phyloP scores from a whole-genome alignment of 2,329 filamentous ascomycete genomes.

The Fusarium lateritium region DNA sequence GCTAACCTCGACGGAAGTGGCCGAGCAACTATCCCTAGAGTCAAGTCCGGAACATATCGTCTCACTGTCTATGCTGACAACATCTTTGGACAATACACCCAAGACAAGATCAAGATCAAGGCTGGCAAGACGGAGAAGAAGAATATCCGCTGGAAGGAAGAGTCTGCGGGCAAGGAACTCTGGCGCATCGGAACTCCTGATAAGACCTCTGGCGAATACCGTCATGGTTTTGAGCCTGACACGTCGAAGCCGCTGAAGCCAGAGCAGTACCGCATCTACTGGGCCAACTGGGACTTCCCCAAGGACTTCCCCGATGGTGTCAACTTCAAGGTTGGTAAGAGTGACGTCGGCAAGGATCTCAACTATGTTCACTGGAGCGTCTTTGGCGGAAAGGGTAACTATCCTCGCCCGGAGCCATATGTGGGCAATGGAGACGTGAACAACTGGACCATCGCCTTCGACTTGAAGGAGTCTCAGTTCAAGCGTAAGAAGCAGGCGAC shows the following conservation, averaged over 20 bases:
- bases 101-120: conserved; percentile 64
- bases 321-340: conserved; percentile 69
- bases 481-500: conserved; percentile 63
- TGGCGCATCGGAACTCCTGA: conserved; percentile 76
- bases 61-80: conserved; percentile 74
- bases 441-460: conserved; percentile 72
- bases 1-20: conserved; percentile 64
- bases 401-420: conserved; percentile 59
- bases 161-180: conserved; percentile 70
- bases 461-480: conserved; percentile 60
- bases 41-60: conserved; percentile 72
- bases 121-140: conserved; percentile 56
- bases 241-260: conserved; percentile 64
- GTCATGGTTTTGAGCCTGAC: conserved; percentile 68
- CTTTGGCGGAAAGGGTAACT: conserved; percentile 70
- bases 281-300: conserved; percentile 71
- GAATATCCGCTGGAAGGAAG: conserved; percentile 65
- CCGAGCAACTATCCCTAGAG: conserved; percentile 65
- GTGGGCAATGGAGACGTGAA: conserved; percentile 63
- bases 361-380: conserved; percentile 78
- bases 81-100: conserved; percentile 71
- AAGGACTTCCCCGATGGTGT: conserved; percentile 72
- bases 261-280: conserved; percentile 74
- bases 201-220: conserved; percentile 72
- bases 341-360: conserved; percentile 63